These are phyloP conservation scores for Tricholoma bakamatsutake DNA, from an alignment of 768 basidiomycete genomes.

Conservation along the genomic window DNA sequence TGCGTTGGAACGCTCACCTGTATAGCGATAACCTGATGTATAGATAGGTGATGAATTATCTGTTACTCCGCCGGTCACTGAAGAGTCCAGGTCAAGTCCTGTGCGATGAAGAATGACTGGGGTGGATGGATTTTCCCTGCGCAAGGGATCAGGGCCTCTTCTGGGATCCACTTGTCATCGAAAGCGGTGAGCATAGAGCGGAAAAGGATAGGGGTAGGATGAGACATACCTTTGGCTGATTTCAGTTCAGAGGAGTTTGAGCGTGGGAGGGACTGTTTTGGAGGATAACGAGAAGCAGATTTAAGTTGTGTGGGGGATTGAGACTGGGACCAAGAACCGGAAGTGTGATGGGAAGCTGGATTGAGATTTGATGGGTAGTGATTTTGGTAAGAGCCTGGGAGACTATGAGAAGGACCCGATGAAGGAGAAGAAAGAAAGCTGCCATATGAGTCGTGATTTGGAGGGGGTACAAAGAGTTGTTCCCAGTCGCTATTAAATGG, in stretches of 20 bases:
- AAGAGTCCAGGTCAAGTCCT: slow-evolving; percentile 4
- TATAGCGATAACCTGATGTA: slow-evolving; percentile 21
- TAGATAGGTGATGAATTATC: slow-evolving; percentile 13
- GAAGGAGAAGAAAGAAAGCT: slow-evolving; percentile 35
- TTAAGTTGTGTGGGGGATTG: slow-evolving; percentile 17
- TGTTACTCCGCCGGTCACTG: slow-evolving; percentile 5
- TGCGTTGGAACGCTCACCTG: slow-evolving; percentile 44
- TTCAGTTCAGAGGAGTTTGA: slow-evolving; percentile 24
- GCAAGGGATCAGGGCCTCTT: slow-evolving; percentile 4
- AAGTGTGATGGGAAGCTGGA: slow-evolving; percentile 13
- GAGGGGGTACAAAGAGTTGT: slow-evolving; percentile 53
- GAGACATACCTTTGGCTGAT: slow-evolving; percentile 18
- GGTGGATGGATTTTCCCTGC: slow-evolving; percentile 1
- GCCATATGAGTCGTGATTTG: slow-evolving; percentile 57
- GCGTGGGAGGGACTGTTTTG: slow-evolving; percentile 25
- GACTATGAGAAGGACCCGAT: slow-evolving; percentile 28
- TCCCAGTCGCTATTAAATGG: slow-evolving; percentile 42
- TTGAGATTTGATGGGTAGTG: slow-evolving; percentile 14
- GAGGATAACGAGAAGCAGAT: slow-evolving; percentile 14
- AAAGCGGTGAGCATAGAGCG: neutral
- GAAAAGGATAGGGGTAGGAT: slow-evolving; percentile 3
- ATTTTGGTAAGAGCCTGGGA: slow-evolving; percentile 30
- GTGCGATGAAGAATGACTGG: slow-evolving; percentile 10
- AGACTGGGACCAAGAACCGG: slow-evolving; percentile 26
- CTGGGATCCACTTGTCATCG: slow-evolving; percentile 7